Evolutionary conservation across 495 filamentous ascomycete species (phyloP).

Genomic region (Xanthoparmelia taractica): DNA sequence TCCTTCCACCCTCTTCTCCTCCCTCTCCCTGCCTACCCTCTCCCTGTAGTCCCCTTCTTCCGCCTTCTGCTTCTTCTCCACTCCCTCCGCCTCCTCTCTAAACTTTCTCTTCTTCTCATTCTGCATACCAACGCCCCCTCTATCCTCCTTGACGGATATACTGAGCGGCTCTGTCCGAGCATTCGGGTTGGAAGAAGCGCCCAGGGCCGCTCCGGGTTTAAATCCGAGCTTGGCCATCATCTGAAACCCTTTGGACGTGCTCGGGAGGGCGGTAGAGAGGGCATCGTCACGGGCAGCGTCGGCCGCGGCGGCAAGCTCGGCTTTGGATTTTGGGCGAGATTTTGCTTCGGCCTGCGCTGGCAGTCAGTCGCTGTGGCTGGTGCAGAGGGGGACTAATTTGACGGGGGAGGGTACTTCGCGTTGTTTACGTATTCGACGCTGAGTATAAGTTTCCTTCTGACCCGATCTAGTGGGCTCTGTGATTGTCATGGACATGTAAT

Average conservation of each 20-base stretch:
- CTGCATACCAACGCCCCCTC: constrained; percentile 80
- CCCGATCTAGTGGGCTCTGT: constrained; percentile 39
- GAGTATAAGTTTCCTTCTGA: constrained; percentile 49
- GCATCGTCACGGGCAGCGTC: constrained; percentile 64
- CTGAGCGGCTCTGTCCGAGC: constrained; percentile 57
- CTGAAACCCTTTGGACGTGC: constrained; percentile 66
- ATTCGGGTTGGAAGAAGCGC: constrained; percentile 31
- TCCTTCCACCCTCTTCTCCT: constrained; percentile 59
- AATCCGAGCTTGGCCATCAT: constrained; percentile 99
- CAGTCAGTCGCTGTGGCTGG: constrained; percentile 3
- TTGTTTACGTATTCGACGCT: constrained; percentile 47
- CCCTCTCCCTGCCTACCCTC: constrained; percentile 60
- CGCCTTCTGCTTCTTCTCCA: constrained; percentile 53
- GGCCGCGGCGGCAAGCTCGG: constrained; percentile 65
- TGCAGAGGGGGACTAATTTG: not conserved
- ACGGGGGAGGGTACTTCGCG: constrained; percentile 33
- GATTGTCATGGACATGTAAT: constrained; percentile 60
- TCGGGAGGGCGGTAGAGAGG: constrained; percentile 60
- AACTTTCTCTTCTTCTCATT: constrained; percentile 76
- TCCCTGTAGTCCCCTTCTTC: constrained; percentile 72
- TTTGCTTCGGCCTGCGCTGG: constrained; percentile 42
- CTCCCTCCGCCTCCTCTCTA: constrained; percentile 50
- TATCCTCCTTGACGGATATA: constrained; percentile 65
- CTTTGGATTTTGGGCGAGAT: constrained; percentile 66
- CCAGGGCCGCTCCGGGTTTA: constrained; percentile 60